Conservation (phyloP, 2,329 filamentous ascomycete species). For the Karstenula rhodostoma region DNA sequence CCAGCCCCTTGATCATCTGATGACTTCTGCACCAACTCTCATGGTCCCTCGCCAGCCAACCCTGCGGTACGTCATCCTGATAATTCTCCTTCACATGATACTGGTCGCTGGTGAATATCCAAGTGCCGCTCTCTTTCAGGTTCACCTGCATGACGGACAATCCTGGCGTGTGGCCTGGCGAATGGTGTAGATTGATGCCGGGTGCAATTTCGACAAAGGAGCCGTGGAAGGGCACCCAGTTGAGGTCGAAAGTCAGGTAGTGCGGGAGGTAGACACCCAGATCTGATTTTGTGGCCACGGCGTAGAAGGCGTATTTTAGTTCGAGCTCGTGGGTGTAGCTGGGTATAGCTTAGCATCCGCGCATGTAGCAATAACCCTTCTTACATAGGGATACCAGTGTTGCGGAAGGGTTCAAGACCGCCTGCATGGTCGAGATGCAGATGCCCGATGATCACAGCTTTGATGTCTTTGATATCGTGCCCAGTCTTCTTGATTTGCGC, state of each 20-base stretch:
- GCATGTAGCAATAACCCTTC: background rate
- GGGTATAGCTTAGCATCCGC: background rate
- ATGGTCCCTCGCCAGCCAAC: constrained; percentile 50
- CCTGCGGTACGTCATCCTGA: constrained; percentile 44
- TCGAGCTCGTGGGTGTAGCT: constrained; percentile 48
- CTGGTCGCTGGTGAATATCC: constrained; percentile 50
- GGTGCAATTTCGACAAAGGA: constrained; percentile 43
- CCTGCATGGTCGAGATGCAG: constrained; percentile 49
- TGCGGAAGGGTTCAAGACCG: constrained; percentile 44
- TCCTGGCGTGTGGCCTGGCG: constrained; percentile 49
- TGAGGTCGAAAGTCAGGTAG: constrained; percentile 48
- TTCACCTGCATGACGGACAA: constrained; percentile 49
- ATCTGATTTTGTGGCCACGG: constrained; percentile 47
- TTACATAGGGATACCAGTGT: constrained; percentile 42
- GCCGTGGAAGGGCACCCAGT: constrained; percentile 47
- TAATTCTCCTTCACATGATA: constrained; percentile 51
- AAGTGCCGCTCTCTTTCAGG: constrained; percentile 43
- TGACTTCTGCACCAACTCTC: constrained; percentile 45
- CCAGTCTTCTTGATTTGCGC: constrained; percentile 40
- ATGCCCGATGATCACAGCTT: constrained; percentile 49
- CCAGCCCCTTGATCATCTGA: constrained; percentile 41
- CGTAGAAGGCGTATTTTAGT: constrained; percentile 49
- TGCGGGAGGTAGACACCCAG: constrained; percentile 46
- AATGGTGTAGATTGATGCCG: constrained; percentile 45
- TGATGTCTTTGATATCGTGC: constrained; percentile 46